Evolutionary conservation across 1,139 yeast species (phyloP).

Genomic region (Schwanniomyces etchellsii): DNA sequence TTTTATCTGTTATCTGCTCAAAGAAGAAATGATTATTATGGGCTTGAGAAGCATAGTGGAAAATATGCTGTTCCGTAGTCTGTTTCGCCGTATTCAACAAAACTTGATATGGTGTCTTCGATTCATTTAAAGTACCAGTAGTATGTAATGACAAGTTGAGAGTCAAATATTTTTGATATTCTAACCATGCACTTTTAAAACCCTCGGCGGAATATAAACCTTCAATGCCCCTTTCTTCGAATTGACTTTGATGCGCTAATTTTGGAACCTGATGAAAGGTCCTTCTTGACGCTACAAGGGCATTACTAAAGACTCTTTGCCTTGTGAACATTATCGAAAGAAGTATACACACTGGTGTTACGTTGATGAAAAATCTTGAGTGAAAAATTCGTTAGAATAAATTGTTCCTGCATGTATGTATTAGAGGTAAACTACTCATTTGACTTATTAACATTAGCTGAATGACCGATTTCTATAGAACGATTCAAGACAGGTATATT

Average conservation of each 20-base stretch:
- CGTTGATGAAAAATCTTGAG: too few species aligned
- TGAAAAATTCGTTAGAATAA: too few species aligned
- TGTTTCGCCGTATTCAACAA: conserved; percentile 67
- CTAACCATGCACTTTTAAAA: conserved; percentile 70
- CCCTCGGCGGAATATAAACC: conserved; percentile 70
- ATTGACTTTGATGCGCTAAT: conserved; percentile 37
- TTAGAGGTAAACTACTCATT: too few species aligned
- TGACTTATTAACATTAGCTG: too few species aligned
- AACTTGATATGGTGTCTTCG: conserved; percentile 73
- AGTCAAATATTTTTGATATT: conserved; percentile 68
- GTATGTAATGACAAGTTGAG: conserved; percentile 69
- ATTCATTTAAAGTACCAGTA: conserved; percentile 74
- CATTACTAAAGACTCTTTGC: conserved; percentile 1
- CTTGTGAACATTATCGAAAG: not conserved
- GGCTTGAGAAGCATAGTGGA: conserved; percentile 86
- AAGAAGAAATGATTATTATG: conserved; percentile 90
- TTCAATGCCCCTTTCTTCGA: conserved; percentile 51
- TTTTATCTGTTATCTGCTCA: conserved; percentile 49
- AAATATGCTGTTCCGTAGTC: conserved; percentile 63
- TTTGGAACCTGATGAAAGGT: conserved; percentile 62
- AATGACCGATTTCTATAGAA: too few species aligned
- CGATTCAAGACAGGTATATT: too few species aligned
- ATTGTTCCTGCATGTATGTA: too few species aligned
- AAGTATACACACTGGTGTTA: too few species aligned
- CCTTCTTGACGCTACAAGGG: conserved; percentile 14